These are phyloP conservation scores for Lactarius akahatsu DNA, from an alignment of 768 basidiomycete genomes.

Conservation along the genomic window DNA sequence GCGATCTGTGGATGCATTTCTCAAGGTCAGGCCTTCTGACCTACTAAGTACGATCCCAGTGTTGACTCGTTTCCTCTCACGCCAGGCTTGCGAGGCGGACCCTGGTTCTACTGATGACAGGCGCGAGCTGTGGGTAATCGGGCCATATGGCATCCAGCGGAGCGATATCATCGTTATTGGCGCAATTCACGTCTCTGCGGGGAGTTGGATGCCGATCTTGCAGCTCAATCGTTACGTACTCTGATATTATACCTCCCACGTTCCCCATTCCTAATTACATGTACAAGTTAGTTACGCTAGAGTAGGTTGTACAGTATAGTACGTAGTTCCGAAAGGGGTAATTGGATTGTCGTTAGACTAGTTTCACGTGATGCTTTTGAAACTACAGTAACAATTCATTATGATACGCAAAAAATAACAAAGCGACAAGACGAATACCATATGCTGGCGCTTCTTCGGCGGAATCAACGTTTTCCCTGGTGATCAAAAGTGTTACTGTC, in stretches of 20 bases:
- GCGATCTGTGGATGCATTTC: slow-evolving; percentile 18
- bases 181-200: slow-evolving; percentile 11
- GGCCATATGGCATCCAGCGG: neutral
- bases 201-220: slow-evolving; percentile 23
- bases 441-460: too few relatives aligned
- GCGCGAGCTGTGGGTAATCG: neutral
- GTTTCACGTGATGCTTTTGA: too few relatives aligned
- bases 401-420: too few relatives aligned
- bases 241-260: neutral
- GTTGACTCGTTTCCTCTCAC: neutral
- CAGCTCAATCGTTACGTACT: slow-evolving; percentile 15
- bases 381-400: too few relatives aligned
- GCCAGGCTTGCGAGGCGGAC: neutral
- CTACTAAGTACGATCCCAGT: too few relatives aligned
- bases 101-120: neutral
- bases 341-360: too few relatives aligned
- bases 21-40: neutral
- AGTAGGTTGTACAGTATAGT: too few relatives aligned
- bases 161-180: slow-evolving; percentile 11
- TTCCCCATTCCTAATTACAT: neutral
- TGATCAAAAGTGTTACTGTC: too few relatives aligned
- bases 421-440: too few relatives aligned
- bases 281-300: neutral
- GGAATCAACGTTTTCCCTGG: too few relatives aligned
- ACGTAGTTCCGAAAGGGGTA: too few relatives aligned